phyloP scores from a whole-genome alignment of 2,329 filamentous ascomycete genomes.

The Eurotiales sp. region DNA sequence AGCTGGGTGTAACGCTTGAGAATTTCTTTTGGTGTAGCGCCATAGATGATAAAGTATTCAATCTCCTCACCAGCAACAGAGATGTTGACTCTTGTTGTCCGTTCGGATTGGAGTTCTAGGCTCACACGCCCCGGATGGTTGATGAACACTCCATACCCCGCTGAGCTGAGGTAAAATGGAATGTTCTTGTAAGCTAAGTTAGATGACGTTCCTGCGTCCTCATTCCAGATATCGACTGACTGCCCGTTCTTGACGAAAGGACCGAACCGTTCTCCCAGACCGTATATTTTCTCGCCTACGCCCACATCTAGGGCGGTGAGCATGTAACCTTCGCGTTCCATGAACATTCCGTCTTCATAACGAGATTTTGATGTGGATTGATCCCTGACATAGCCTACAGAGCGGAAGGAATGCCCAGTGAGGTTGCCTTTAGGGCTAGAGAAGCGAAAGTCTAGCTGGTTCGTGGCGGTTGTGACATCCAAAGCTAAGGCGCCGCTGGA shows the following conservation, averaged over 20 bases:
- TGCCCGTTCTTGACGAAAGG: slow-evolving; percentile 74
- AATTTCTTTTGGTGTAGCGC: slow-evolving; percentile 67
- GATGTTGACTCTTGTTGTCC: slow-evolving; percentile 66
- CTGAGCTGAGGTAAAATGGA: slow-evolving; percentile 47
- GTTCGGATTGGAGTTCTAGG: slow-evolving; percentile 69
- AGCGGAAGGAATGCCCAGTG: slow-evolving; percentile 37
- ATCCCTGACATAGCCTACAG: slow-evolving; percentile 37
- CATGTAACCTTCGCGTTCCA: slow-evolving; percentile 37
- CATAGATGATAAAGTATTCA: slow-evolving; percentile 72
- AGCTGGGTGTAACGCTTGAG: slow-evolving; percentile 63
- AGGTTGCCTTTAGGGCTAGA: slow-evolving; percentile 24
- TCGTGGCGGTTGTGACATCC: slow-evolving; percentile 30
- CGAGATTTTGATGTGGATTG: slow-evolving; percentile 29
- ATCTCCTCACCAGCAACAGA: slow-evolving; percentile 65
- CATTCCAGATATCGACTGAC: slow-evolving; percentile 61
- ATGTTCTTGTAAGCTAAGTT: slow-evolving; percentile 41
- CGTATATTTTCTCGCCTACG: slow-evolving; percentile 64
- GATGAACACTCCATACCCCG: slow-evolving; percentile 74
- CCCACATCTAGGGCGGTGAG: slow-evolving; percentile 36
- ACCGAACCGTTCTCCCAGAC: slow-evolving; percentile 72
- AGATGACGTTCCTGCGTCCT: slow-evolving; percentile 47
- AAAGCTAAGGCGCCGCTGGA: slow-evolving; percentile 31
- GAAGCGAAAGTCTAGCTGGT: slow-evolving; percentile 32
- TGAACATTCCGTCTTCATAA: slow-evolving; percentile 33
- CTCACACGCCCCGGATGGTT: slow-evolving; percentile 67